phyloP scores from a whole-genome alignment of 2,329 filamentous ascomycete genomes.

The Ilyonectria robusta region DNA sequence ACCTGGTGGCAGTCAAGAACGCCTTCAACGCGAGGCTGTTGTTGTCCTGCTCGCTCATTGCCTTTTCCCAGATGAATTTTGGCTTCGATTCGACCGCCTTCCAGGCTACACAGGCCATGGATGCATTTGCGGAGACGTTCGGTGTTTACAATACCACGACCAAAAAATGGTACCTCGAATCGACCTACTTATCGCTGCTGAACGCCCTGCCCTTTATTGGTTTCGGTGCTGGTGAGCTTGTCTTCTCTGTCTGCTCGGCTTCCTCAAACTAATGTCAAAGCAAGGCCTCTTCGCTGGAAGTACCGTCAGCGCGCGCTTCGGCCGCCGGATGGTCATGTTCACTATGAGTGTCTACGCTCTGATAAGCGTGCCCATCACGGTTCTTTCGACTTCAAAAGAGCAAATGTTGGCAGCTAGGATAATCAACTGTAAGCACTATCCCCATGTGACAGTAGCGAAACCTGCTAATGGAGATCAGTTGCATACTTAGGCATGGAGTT shows the following conservation, averaged over 20 bases:
- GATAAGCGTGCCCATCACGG: conserved; percentile 17
- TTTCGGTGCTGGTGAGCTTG: conserved; percentile 42
- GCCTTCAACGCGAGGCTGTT: conserved; percentile 34
- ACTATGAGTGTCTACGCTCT: conserved; percentile 52
- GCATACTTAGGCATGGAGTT: conserved; percentile 32
- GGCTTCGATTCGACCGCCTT: conserved; percentile 55
- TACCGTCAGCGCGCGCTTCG: conserved; percentile 34
- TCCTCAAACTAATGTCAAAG: too few relatives aligned
- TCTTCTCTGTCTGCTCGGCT: too few relatives aligned
- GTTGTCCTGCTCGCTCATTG: conserved; percentile 43
- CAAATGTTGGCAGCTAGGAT: conserved; percentile 31
- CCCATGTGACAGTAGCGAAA: too few relatives aligned
- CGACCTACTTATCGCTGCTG: conserved; percentile 50
- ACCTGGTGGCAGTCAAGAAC: too few relatives aligned
- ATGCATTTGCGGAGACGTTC: conserved; percentile 49
- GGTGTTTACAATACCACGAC: conserved; percentile 44
- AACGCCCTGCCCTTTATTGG: conserved; percentile 51
- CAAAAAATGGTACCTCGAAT: conserved; percentile 26
- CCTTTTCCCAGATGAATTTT: conserved; percentile 53
- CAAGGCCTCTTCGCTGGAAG: conserved; percentile 31
- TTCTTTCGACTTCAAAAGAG: conserved; percentile 18
- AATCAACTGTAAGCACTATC: conserved; percentile 19
- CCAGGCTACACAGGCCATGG: conserved; percentile 51
- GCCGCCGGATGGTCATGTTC: conserved; percentile 45
- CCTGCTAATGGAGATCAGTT: too few relatives aligned